Percentiles rank a stretch among this genome's conserved stretches.
These are phyloP conservation scores for Acer campestre DNA, from an alignment of 345 rosid species.

Conservation along the genomic window DNA sequence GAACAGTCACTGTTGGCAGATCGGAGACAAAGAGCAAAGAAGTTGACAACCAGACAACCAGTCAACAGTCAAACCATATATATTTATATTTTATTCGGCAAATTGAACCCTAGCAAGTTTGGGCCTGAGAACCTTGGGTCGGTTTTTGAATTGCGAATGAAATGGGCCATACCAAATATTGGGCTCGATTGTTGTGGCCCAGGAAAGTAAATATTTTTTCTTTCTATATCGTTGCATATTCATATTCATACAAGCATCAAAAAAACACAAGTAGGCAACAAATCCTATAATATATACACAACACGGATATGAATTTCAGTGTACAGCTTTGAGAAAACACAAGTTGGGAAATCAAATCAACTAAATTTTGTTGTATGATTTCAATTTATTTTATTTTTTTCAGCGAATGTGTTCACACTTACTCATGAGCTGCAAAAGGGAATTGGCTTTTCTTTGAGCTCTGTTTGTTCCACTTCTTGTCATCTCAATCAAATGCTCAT, in stretches of 20 bases:
- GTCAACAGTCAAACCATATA: too few relatives aligned
- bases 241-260: neutral
- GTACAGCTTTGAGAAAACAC: neutral
- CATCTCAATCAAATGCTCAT: constrained; percentile 49
- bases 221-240: neutral
- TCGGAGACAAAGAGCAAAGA: too few relatives aligned
- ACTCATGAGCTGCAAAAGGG: constrained; percentile 58
- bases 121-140: too few relatives aligned
- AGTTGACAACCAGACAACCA: too few relatives aligned
- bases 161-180: too few relatives aligned
- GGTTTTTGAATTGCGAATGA: too few relatives aligned
- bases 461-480: constrained; percentile 52
- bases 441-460: constrained; percentile 65
- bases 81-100: too few relatives aligned
- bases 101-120: too few relatives aligned
- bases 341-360: neutral
- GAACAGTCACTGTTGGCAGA: too few relatives aligned
- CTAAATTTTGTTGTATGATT: neutral
- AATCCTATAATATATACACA: neutral
- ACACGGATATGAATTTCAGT: neutral
- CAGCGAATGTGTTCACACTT: constrained; percentile 60
- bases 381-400: neutral
- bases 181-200: too few relatives aligned
- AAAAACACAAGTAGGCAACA: neutral
- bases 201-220: too few relatives aligned